Base-by-base conservation (phyloP, 148 eudicot species). In the Heliamphora exappendiculata region DNA sequence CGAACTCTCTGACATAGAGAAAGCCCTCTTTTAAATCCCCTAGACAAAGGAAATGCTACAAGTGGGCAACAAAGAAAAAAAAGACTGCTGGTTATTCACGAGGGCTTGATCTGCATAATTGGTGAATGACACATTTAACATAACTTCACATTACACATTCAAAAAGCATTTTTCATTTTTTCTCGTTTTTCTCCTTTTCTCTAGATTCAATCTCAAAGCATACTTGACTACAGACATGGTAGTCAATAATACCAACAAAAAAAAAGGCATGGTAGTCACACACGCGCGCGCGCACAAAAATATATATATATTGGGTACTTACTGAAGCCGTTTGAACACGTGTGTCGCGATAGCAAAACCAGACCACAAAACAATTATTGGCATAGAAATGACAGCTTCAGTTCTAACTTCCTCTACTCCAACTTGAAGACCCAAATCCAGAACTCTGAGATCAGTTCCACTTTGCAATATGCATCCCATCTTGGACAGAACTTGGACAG, bases 311-410 rank as follows among this genome's bases (percentile, higher is more conserved):
- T 65, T 17, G 33, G 65, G 78, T 81, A 90, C 99, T 93, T 93
- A 95, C 99, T 84, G 82, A 36, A 95, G 80, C 84, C 91, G 81
- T 60, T 81, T 82, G 78, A 89, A 80, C 78, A 93, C 67, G 53
- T 82, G 85, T 34, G 84, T 66, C 81, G 89, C 75, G 22, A 84
- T 72, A 75, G 64, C 70, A 83, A 80, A 87, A 75, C 87, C 87
- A 79, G 94, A 86, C 79, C 85, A 85, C 64, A 95, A 67, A 72
- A 87, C 78, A 76, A 91, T 78, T 57, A 85, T 72, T 65, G 98
- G 98, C 90, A 95, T 84, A 67, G 96, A 85, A 69, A 74, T 70
- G 78, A 88, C 58, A 77, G 97, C 91, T 82, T 91, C 98, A 75
- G 79, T 79, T 81, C 98, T 88, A 71, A 95, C 99, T 79, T 89